A percentile compares a stretch with the other conserved stretches of the same genome.
phyloP scores from a whole-genome alignment of 2,329 filamentous ascomycete species.

The Fusarium lyarnte region DNA sequence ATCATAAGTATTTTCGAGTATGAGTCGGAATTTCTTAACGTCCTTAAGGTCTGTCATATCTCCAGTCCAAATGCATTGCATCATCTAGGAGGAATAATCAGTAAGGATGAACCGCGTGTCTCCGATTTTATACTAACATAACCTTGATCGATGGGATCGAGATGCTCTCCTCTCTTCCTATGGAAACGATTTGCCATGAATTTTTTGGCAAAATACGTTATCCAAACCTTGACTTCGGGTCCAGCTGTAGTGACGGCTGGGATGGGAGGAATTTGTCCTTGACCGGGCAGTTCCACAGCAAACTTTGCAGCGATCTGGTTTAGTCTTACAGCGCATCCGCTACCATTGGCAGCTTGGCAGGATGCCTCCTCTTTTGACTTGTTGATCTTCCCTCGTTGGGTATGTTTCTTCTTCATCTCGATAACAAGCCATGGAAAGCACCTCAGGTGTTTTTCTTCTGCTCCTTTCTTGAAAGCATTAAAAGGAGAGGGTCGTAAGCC shows the following conservation, averaged over 20 bases:
- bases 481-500: not conserved
- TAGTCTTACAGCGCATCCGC: conserved; percentile 23
- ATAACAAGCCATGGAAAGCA: not conserved
- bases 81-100: not conserved
- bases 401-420: not conserved
- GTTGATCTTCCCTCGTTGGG: not conserved
- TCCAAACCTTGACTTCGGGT: conserved; percentile 29
- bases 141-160: not conserved
- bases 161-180: not conserved
- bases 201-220: conserved; percentile 13
- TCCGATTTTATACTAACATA: not conserved
- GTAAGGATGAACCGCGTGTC: not conserved
- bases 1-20: not conserved
- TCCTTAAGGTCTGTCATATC: not conserved
- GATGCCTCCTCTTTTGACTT: not conserved
- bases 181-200: not conserved
- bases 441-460: not conserved
- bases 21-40: not conserved
- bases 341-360: conserved; percentile 28
- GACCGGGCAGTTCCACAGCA: not conserved
- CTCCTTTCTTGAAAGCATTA: not conserved
- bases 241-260: conserved; percentile 28
- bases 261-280: conserved; percentile 23
- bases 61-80: not conserved
- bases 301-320: not conserved